Evolutionary conservation across 192 early-diverging fungal genomes (phyloP).

Genomic region (Coemansia sp.): DNA sequence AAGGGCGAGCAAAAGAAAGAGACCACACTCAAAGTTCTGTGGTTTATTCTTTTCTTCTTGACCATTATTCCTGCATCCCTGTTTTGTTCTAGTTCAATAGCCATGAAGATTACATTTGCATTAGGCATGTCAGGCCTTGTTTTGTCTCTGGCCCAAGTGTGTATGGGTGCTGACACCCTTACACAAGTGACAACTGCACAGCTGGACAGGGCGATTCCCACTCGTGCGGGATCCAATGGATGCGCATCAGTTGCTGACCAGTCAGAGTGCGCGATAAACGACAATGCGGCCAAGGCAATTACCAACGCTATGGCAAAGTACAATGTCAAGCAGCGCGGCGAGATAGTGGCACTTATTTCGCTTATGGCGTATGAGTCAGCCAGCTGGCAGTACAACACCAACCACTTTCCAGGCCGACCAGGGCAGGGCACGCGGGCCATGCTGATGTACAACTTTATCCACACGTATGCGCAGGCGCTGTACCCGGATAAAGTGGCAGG

Average conservation of each 20-base stretch:
- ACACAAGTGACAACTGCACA: background rate
- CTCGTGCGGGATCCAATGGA: slow-evolving; percentile 3
- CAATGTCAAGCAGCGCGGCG: slow-evolving; percentile 29
- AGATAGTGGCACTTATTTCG: slow-evolving; percentile 38
- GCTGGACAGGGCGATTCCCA: slow-evolving; percentile 11
- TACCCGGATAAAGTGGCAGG: slow-evolving; percentile 14
- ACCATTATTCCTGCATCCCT: background rate
- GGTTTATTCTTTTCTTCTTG: background rate
- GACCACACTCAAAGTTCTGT: background rate
- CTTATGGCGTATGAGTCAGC: slow-evolving; percentile 49
- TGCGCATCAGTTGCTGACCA: slow-evolving; percentile 11
- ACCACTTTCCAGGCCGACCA: slow-evolving; percentile 44
- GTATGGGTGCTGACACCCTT: background rate
- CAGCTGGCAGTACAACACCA: slow-evolving; percentile 51
- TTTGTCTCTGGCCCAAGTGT: background rate
- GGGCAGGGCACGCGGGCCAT: slow-evolving; percentile 52
- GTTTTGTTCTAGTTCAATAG: background rate
- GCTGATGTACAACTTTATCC: slow-evolving; percentile 51
- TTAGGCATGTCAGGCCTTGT: background rate
- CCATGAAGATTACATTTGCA: slow-evolving; percentile 14
- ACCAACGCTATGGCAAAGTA: slow-evolving; percentile 43
- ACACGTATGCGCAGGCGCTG: slow-evolving; percentile 33
- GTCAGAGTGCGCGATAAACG: slow-evolving; percentile 34
- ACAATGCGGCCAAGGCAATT: slow-evolving; percentile 25
- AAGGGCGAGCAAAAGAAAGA: background rate